phyloP scores from a whole-genome alignment of 192 early-diverging fungal species.

The Phlyctochytrium arcticum region DNA sequence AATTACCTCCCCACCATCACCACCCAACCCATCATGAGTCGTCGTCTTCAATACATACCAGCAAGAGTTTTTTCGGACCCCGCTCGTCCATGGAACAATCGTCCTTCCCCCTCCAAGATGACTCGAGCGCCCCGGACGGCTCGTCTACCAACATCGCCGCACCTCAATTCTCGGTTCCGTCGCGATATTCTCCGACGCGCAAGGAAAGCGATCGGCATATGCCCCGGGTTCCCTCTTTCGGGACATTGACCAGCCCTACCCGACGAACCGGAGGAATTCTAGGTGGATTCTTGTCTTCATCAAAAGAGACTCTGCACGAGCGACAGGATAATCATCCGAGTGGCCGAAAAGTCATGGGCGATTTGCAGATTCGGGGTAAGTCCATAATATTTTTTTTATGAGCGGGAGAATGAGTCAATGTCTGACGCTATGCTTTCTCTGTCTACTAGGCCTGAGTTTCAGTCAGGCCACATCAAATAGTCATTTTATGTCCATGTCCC shows the following conservation, averaged over 20 bases:
- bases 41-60: no score
- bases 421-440: neutral
- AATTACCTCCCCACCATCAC: neutral
- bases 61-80: neutral
- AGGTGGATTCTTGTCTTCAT: neutral
- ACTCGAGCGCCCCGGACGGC: neutral
- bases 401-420: neutral
- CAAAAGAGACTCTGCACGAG: neutral
- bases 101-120: neutral
- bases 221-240: neutral
- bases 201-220: neutral
- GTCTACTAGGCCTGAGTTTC: constrained; percentile 17
- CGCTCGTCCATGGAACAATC: neutral
- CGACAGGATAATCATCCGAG: neutral
- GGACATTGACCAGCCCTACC: neutral
- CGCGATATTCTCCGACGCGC: neutral
- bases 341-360: neutral
- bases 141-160: neutral
- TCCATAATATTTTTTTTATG: neutral
- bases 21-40: no score
- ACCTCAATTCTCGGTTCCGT: neutral
- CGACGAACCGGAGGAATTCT: neutral
- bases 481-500: no score
- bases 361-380: constrained; percentile 10
- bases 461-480: no score